phyloP scores from a whole-genome alignment of 441 rosid genomes.

The Populus hybrid region DNA sequence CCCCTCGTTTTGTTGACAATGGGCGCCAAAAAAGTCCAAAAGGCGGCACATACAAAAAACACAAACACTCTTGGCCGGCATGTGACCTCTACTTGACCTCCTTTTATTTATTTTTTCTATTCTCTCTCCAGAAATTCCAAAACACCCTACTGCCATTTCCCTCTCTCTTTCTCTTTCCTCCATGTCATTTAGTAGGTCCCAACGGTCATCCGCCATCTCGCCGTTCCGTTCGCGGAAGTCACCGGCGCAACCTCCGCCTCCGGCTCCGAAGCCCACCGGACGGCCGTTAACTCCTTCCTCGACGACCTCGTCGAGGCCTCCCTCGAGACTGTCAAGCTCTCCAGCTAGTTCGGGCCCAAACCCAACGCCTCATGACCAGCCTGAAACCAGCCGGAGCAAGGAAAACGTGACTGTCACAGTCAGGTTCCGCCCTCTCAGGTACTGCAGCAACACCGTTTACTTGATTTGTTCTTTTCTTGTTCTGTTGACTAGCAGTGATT shows the following conservation, averaged over 20 bases:
- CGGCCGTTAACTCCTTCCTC: slow-evolving; percentile 62
- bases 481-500: slow-evolving; percentile 9
- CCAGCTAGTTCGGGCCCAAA: slow-evolving; percentile 36
- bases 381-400: slow-evolving; percentile 48
- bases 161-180: slow-evolving; percentile 7
- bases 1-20: slow-evolving; percentile 46
- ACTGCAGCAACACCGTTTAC: not conserved
- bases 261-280: slow-evolving; percentile 23
- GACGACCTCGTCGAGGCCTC: slow-evolving; percentile 35
- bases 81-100: slow-evolving; percentile 35
- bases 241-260: slow-evolving; percentile 42
- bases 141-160: slow-evolving; percentile 5
- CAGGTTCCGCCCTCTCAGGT: slow-evolving; percentile 95
- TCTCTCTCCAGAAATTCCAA: slow-evolving; percentile 1
- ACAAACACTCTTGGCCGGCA: slow-evolving; percentile 26
- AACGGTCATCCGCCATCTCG: slow-evolving; percentile 57
- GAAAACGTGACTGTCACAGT: slow-evolving; percentile 91
- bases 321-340: slow-evolving; percentile 46
- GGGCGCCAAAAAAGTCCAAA: slow-evolving; percentile 32
- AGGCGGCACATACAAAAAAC: slow-evolving; percentile 33
- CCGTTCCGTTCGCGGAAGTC: slow-evolving; percentile 79
- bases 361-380: slow-evolving; percentile 34
- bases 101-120: not conserved
- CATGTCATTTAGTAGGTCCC: slow-evolving; percentile 46
- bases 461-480: not conserved